phyloP scores from a whole-genome alignment of 345 rosid genomes.

The Clarkia xantiana region DNA sequence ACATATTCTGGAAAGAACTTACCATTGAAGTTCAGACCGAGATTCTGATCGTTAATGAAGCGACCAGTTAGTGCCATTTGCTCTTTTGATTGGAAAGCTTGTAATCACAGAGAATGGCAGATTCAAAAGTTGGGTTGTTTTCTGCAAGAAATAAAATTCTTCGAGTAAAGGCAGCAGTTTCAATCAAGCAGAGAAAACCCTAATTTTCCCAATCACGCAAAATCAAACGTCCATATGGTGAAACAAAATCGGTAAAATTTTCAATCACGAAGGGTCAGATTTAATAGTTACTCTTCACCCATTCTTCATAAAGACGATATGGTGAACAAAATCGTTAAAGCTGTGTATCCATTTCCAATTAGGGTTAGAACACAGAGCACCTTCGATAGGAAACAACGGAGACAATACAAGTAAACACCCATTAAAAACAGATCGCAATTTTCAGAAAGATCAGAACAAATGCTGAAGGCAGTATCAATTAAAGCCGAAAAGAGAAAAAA shows the following conservation, averaged over 20 bases:
- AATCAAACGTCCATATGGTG: not conserved
- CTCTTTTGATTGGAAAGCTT: not conserved
- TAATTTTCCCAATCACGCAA: not conserved
- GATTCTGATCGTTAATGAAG: slow-evolving; percentile 29
- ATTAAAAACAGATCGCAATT: too few species aligned
- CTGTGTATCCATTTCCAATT: too few species aligned
- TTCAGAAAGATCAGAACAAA: too few species aligned
- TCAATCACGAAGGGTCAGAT: not conserved
- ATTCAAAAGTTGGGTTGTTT: not conserved
- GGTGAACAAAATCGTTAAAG: too few species aligned
- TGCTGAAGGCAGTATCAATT: too few species aligned
- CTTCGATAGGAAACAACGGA: too few species aligned
- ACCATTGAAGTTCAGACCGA: slow-evolving; percentile 20
- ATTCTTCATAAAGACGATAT: too few species aligned
- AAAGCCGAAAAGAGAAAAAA: too few species aligned
- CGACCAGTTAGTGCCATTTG: slow-evolving; percentile 23
- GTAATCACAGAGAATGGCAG: not conserved
- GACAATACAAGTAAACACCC: too few species aligned
- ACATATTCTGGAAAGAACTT: not conserved
- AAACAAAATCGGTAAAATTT: not conserved
- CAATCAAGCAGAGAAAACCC: not conserved
- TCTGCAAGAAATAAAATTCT: not conserved
- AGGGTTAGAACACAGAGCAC: too few species aligned
- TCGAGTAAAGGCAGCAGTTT: not conserved
- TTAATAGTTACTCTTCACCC: too few species aligned